phyloP scores from a whole-genome alignment of 1,284 basidiomycete species.

The Pyrrhoderma noxium region DNA sequence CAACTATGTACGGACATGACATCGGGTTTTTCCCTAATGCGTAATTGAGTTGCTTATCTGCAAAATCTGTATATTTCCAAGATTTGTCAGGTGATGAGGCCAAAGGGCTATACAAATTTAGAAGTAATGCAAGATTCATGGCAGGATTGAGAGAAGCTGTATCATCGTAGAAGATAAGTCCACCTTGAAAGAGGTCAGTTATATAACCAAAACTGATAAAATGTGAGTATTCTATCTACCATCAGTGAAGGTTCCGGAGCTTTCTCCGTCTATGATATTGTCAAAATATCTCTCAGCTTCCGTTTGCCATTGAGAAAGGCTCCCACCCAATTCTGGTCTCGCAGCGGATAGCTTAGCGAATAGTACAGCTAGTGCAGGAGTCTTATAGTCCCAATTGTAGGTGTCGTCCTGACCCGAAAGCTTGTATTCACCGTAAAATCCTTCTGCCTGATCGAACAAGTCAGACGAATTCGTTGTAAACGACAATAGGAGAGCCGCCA shows the following conservation, averaged over 20 bases:
- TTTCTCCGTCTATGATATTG: constrained; percentile 50
- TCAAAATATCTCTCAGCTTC: constrained; percentile 78
- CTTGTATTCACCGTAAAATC: constrained; percentile 52
- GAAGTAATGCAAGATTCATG: constrained; percentile 77
- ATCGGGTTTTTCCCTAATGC: constrained; percentile 82
- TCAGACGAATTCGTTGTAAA: constrained; percentile 58
- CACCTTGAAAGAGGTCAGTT: constrained; percentile 43
- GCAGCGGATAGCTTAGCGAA: constrained; percentile 60
- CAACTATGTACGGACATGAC: constrained; percentile 78
- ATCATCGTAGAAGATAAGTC: constrained; percentile 71
- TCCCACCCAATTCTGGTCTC: constrained; percentile 40
- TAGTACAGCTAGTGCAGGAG: constrained; percentile 68
- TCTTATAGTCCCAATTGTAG: constrained; percentile 88
- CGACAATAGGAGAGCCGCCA: constrained; percentile 73
- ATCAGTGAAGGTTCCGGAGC: constrained; percentile 45
- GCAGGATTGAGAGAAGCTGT: constrained; percentile 78
- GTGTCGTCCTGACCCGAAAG: constrained; percentile 49
- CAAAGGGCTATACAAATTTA: constrained; percentile 69
- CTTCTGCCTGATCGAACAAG: constrained; percentile 59
- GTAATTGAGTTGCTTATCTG: constrained; percentile 74
- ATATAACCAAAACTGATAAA: neutral
- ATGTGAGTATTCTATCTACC: constrained; percentile 32
- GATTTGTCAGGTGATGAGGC: constrained; percentile 56
- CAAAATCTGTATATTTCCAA: constrained; percentile 59
- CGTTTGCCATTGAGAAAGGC: constrained; percentile 59